A percentile compares a stretch with the other conserved stretches of the same genome.
phyloP scores from a whole-genome alignment of 805 yeast species.

The Tetrapisispora taiwanensis region DNA sequence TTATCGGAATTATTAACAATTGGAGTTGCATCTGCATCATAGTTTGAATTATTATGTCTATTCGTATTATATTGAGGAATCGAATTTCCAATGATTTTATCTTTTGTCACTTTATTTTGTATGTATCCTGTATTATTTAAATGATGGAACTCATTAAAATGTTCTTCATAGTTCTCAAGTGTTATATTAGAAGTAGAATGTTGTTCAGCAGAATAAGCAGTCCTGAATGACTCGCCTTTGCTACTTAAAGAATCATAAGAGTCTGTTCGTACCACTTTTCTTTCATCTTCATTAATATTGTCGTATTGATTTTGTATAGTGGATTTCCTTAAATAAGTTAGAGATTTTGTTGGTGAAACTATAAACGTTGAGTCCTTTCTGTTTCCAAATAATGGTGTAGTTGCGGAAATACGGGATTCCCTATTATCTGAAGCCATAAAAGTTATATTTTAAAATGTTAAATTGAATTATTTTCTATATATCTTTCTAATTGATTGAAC shows the following conservation, averaged over 20 bases:
- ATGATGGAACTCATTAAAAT: background rate
- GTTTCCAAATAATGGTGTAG: conserved; percentile 1
- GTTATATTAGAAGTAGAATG: background rate
- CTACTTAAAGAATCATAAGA: conserved; percentile 1
- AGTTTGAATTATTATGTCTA: background rate
- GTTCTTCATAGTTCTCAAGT: background rate
- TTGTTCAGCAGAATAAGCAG: conserved; percentile 3
- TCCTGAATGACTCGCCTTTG: conserved; percentile 4
- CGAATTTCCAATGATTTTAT: background rate
- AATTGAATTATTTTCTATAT: no score
- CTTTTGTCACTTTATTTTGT: background rate
- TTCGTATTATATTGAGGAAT: background rate
- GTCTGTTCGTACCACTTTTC: background rate
- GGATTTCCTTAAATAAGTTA: conserved; percentile 2
- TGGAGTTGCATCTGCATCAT: background rate
- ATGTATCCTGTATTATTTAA: background rate
- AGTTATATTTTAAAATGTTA: no score
- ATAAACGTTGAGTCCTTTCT: background rate
- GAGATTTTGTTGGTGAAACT: conserved; percentile 11
- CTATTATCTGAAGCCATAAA: conserved; percentile 1
- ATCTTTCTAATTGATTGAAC: background rate
- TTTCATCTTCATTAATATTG: background rate
- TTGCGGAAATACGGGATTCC: conserved; percentile 1
- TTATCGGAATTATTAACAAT: background rate
- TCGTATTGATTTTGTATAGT: background rate